Evolutionary conservation across 2,329 filamentous ascomycete species (phyloP), one percentile per base, ranked within the genome.

Genomic region (Colletotrichum camelliae): DNA sequence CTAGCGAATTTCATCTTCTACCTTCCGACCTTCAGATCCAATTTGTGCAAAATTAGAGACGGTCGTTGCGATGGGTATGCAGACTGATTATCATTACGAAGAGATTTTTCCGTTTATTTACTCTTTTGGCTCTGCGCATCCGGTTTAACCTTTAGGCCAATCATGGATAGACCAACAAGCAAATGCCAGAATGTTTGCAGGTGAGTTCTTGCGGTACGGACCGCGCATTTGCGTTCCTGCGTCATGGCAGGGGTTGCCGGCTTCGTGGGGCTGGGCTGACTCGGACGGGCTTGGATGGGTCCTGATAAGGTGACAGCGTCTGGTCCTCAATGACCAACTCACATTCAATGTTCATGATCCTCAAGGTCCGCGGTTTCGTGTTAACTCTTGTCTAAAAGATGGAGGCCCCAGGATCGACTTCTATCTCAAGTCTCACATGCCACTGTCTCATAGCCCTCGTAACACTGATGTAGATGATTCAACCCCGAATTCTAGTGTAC

Each of bases 361-460:
- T 21, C n/a, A 48, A 48, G n/a, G 43, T 1, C n/a, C 1, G 43
- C 21, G 43, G 1, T 48, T 2, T 7, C 10, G 10, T 48, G 43
- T 21, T 21, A 3, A n/a, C 10, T 21, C 1, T 1, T 48, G 13
- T 4, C 0, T 1, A 21, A 48, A 48, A 21, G 43, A 48, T 13
- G 10, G 5, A 48, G 1, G 43, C 5, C 10, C 6, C 1, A 1
- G 2, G 2, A 21, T 48, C 10, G 43, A n/a, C 3, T 12, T 3
- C 43, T 48, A 48, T 48, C 43, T 2, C n/a, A 7, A 48, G 43
- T 43, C n/a, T 43, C 39, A 13, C 43, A 48, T 48, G n/a, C 4
- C 5, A 13, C 0, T 48, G 43, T 48, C 10, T 7, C 43, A 21
- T 48, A 21, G 43, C 43, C n/a, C 10, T 21, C n/a, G 2, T 48